Base-by-base conservation (phyloP, 169 alveolate genomes). In the Plasmodium chabaudi region DNA sequence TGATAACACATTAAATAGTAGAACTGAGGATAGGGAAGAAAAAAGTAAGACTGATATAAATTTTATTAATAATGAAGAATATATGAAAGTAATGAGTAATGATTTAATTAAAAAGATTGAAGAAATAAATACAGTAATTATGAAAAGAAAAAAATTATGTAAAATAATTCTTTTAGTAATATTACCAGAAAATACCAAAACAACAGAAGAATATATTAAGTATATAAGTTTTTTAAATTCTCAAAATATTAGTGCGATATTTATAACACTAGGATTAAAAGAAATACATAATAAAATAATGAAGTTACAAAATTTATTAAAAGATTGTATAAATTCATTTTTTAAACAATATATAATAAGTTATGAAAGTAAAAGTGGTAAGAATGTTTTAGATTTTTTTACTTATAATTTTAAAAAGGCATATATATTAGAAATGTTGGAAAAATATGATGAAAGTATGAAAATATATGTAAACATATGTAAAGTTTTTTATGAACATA, bases 361-460 rank as follows among this genome's bases (percentile, higher is more conserved):
- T 59, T 82, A 65, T 44, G 90, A 82, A 59, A 67, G 72, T 21
- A 82, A 82, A 56, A 67, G 84, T 55, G 44, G 63, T 53, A 70
- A 67, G 55, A 82, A 67, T 59, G 39, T 82, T 9, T 46, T 67
- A 46, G 7, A 44, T 17, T 82, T 82, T 65, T 82, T 82, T 82
- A 82, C 67, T 5, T 82, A 82, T 56, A 82, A 82, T 65, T 82
- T 82, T 67, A 82, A 82, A 27, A 82, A 82, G 57, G 90, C 90
- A 27, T 82, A 82, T 56, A 70, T 82, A 53, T 53, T 82, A 47
- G 90, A 82, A 47, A 82, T 82, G 55, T 27, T 82, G 56, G 90
- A 67, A 53, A 67, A 70, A 47, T 82, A 82, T 82, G 90, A 82
- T 82, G 90, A 82, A 5, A 82, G 90, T 55, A 82, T 82, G 74